These are phyloP conservation scores for Tagetes patula DNA, from an alignment of 129 eudicot species.

Conservation along the genomic window DNA sequence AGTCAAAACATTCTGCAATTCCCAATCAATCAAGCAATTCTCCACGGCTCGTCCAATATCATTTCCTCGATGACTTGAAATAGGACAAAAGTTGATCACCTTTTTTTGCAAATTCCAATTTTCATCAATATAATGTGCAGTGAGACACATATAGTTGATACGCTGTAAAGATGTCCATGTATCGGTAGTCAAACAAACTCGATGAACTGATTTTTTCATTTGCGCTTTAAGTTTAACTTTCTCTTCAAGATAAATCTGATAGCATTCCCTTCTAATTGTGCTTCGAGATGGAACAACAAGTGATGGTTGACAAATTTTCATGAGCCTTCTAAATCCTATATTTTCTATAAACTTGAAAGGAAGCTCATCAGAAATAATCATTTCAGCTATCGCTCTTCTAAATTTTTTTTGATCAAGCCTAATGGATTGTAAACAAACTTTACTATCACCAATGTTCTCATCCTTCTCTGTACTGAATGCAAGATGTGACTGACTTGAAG, in stretches of 20 bases:
- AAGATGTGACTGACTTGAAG: no score
- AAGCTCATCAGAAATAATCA: no score
- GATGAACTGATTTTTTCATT: not conserved
- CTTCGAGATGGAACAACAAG: no score
- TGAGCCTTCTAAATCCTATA: no score
- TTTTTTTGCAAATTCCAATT: not conserved
- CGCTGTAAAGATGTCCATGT: not conserved
- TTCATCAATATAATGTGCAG: not conserved
- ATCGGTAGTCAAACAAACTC: not conserved
- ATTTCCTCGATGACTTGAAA: not conserved
- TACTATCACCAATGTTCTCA: no score
- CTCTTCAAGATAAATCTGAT: not conserved
- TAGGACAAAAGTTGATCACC: not conserved
- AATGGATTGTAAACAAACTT: no score
- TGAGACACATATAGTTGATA: not conserved
- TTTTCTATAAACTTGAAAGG: no score
- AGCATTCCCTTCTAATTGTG: not conserved
- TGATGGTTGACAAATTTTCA: no score
- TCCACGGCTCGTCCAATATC: not conserved
- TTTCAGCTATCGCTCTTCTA: no score
- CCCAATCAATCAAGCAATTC: not conserved
- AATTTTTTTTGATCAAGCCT: no score
- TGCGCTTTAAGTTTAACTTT: not conserved
- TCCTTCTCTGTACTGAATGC: no score
- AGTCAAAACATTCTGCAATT: no score